phyloP scores from a whole-genome alignment of 2,329 filamentous ascomycete species.

The Calycina marina region DNA sequence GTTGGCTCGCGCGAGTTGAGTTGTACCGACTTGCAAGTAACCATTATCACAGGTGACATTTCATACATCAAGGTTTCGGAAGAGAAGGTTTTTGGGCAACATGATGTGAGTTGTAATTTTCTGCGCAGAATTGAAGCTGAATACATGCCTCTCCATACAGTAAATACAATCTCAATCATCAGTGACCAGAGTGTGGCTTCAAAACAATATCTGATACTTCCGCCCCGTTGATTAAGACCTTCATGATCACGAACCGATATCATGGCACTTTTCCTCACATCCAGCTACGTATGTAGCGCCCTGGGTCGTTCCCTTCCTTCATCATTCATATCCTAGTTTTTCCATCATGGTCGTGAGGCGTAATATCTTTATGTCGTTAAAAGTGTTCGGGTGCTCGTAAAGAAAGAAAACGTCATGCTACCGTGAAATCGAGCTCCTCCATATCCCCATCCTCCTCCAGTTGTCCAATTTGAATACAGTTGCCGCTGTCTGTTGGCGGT shows the following conservation, averaged over 20 bases:
- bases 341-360: not conserved
- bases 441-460: not conserved
- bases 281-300: too few species aligned
- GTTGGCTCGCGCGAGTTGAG: too few species aligned
- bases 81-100: too few species aligned
- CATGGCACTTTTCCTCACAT: constrained; percentile 1
- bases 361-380: constrained; percentile 1
- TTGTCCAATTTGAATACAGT: constrained; percentile 1
- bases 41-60: too few species aligned
- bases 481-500: not conserved
- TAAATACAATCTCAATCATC: too few species aligned
- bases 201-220: too few species aligned
- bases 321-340: constrained; percentile 2
- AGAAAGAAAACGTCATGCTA: not conserved
- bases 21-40: too few species aligned
- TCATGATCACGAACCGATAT: constrained; percentile 7
- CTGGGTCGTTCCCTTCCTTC: too few species aligned
- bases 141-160: constrained; percentile 6
- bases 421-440: not conserved
- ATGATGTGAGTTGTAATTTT: not conserved
- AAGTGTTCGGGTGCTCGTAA: constrained; percentile 1
- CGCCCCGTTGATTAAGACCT: constrained; percentile 3
- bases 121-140: constrained; percentile 1
- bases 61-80: too few species aligned
- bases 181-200: too few species aligned